Conservation (phyloP, 257 asterid genomes). For the Primulina eburnea region DNA sequence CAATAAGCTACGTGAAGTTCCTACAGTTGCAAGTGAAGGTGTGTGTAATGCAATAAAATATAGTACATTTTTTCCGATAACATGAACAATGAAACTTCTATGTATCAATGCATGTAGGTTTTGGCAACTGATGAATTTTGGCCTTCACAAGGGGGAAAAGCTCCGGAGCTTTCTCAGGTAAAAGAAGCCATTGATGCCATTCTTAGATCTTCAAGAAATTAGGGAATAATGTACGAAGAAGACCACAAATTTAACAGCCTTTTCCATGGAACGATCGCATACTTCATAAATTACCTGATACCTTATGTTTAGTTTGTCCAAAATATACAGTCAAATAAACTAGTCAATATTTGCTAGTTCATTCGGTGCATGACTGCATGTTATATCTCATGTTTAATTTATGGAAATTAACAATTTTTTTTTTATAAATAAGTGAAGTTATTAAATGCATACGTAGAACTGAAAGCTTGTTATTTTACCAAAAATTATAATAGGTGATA, state of each 20-base stretch:
- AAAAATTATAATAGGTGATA: no score
- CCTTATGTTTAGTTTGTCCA: not conserved
- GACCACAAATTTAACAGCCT: no score
- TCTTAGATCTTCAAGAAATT: constrained; percentile 40
- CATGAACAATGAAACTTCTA: not conserved
- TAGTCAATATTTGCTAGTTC: not conserved
- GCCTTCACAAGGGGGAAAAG: constrained; percentile 89
- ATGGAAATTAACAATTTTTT: no score
- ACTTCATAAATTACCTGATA: no score
- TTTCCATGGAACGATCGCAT: no score
- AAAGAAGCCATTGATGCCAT: constrained; percentile 85
- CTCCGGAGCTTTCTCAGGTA: constrained; percentile 75
- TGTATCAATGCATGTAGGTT: constrained; percentile 37
- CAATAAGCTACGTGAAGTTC: constrained; percentile 83
- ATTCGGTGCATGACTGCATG: not conserved
- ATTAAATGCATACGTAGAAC: no score
- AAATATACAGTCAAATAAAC: no score
- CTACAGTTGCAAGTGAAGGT: constrained; percentile 96
- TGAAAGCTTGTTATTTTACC: no score
- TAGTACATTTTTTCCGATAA: not conserved
- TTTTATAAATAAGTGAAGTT: no score
- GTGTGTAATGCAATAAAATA: not conserved
- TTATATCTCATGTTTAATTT: no score
- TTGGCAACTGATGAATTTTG: constrained; percentile 92
- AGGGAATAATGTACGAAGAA: no score